These are phyloP conservation scores for Colletotrichum liriopes DNA, from an alignment of 2,329 filamentous ascomycete genomes.

Conservation along the genomic window DNA sequence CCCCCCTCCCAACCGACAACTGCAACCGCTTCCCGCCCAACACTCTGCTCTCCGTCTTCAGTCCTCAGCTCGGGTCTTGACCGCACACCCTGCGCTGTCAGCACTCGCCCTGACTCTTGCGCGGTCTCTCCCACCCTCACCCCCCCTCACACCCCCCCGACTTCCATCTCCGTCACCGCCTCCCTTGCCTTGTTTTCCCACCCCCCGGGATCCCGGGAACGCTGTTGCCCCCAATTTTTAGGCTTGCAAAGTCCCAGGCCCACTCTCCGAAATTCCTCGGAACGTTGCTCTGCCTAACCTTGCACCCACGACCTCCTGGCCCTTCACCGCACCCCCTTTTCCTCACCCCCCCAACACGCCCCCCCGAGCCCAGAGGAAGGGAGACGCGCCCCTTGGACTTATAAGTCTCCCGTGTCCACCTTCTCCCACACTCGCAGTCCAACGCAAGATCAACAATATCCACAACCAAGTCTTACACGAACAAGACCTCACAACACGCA, in stretches of 20 bases:
- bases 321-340: constrained; percentile 1
- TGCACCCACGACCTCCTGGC: constrained; percentile 10
- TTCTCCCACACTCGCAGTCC: constrained; percentile 20
- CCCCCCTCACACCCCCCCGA: not conserved
- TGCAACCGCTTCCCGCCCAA: constrained; percentile 5
- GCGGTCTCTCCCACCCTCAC: not conserved
- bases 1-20: constrained; percentile 12
- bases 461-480: constrained; percentile 25
- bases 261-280: constrained; percentile 42
- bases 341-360: constrained; percentile 19
- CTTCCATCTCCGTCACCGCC: constrained; percentile 41
- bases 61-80: not conserved
- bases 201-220: constrained; percentile 39
- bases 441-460: constrained; percentile 37
- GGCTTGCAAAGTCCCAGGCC: constrained; percentile 29
- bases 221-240: constrained; percentile 41
- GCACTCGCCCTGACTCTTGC: constrained; percentile 10
- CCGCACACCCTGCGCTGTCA: constrained; percentile 27
- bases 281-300: constrained; percentile 37
- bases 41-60: not conserved
- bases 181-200: constrained; percentile 43
- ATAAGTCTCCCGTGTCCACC: constrained; percentile 43
- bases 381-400: constrained; percentile 40
- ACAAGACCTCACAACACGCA: constrained; percentile 33
- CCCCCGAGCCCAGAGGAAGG: constrained; percentile 29